Percentiles rank a stretch among this genome's conserved stretches.
Conservation (phyloP, 306 rosid genomes). For the Prunus armeniaca region DNA sequence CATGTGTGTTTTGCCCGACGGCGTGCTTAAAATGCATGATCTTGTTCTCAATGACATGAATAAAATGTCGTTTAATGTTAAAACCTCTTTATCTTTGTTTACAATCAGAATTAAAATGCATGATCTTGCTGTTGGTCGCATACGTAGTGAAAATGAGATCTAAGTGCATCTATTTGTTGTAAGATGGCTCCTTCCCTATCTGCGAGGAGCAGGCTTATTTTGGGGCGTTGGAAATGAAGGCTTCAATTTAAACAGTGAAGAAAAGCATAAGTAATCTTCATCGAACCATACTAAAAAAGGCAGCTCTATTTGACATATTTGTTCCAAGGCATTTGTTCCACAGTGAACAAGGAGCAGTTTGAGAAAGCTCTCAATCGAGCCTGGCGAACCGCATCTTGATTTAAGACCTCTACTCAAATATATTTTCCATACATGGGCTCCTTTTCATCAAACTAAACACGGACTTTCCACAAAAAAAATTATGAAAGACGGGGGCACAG, state of each 20-base stretch:
- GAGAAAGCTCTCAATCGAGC: background rate
- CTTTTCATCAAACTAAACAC: background rate
- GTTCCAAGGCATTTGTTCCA: too few species aligned
- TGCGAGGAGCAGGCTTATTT: background rate
- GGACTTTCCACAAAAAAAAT: background rate
- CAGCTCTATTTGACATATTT: too few species aligned
- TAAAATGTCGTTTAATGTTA: background rate
- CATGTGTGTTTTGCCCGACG: too few species aligned
- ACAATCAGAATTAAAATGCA: background rate
- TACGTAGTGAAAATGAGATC: too few species aligned
- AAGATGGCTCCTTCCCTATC: background rate
- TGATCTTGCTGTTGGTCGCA: background rate
- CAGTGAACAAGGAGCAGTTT: background rate
- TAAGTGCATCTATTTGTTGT: background rate
- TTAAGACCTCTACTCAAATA: background rate
- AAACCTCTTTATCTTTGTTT: background rate
- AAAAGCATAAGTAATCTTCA: too few species aligned
- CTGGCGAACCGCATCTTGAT: background rate
- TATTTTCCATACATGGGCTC: background rate
- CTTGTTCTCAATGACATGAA: background rate
- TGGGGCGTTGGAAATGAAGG: background rate
- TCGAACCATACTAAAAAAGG: too few species aligned
- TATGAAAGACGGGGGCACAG: too few species aligned
- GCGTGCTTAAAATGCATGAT: background rate
- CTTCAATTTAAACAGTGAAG: too few species aligned